Base-by-base conservation (phyloP, 1,284 basidiomycete species). In the Cystobasidium pallidum region DNA sequence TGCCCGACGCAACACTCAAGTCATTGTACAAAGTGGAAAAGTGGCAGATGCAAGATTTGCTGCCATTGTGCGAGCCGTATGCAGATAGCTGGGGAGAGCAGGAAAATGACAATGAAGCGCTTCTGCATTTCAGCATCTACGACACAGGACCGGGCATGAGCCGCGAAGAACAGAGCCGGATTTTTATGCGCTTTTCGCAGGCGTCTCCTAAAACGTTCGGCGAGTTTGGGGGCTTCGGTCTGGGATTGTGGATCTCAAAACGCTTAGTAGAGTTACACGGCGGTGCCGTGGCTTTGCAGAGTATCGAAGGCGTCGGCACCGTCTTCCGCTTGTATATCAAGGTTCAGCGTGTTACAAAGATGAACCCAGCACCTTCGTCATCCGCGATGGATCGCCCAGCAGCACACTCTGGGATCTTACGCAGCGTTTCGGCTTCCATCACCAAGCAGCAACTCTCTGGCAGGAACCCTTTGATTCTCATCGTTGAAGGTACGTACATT, bases 141-240 rank as follows among this genome's bases (percentile, higher is more conserved):
- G 77, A 78, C 62, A 72, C 68, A 4, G 77, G 77, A 17, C 68
- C 70, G 2, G 77, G 77, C 0, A 72, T 78, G 32, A 77, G 67
- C 51, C 45, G 41, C 0, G 76, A 75, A 34, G 74, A 77, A 58
- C 74, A 74, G 39, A 52, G 73, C 19, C 24, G 61, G 15, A 70
- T 77, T 3, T 77, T 70, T 39, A 45, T 51, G 51, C 71, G 76
- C 19, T 77, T 74, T 66, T 26, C 66, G 0, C 77, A 78, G 54
- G 77, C 77, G 1, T 75, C 74, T 15, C 77, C 77, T 1, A 73
- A 72, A 17, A 70, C 66, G 39, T 76, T 76, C 41, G 71, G 75
- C 17, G 75, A 75, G 0, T 74, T 74, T 39, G 72, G 72, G 10
- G 73, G 73, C 13, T 47, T 66, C 24, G 73, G 73, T 24, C 62